A percentile compares a stretch with the other conserved stretches of the same genome.
Evolutionary conservation across 805 yeast genomes (phyloP).

Genomic region (Tetrapisispora pingtungensis): DNA sequence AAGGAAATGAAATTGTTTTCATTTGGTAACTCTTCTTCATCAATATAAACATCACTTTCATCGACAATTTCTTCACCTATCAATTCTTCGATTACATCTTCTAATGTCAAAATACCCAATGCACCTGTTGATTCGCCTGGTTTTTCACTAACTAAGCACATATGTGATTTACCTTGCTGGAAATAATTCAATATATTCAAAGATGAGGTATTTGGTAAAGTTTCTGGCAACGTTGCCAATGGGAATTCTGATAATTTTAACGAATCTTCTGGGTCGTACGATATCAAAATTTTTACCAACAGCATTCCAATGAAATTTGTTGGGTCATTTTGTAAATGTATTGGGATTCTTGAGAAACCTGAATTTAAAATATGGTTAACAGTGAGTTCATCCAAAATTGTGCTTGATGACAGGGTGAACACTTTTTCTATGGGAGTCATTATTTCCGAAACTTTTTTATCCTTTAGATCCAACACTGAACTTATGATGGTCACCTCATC

Average conservation of each 20-base stretch:
- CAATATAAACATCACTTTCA: slow-evolving; percentile 77
- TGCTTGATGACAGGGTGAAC: slow-evolving; percentile 77
- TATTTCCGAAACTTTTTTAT: slow-evolving; percentile 72
- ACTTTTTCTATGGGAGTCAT: slow-evolving; percentile 94
- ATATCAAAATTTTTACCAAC: slow-evolving; percentile 79
- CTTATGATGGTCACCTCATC: slow-evolving; percentile 95
- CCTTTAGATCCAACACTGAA: slow-evolving; percentile 89
- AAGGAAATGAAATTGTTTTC: not conserved
- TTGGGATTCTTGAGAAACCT: slow-evolving; percentile 92
- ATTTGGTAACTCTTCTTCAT: slow-evolving; percentile 36
- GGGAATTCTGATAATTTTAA: slow-evolving; percentile 89
- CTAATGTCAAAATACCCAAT: slow-evolving; percentile 82
- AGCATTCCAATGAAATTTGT: slow-evolving; percentile 90
- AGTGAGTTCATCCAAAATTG: slow-evolving; percentile 67
- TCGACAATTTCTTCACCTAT: slow-evolving; percentile 97
- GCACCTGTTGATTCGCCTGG: slow-evolving; percentile 86
- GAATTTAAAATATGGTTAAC: slow-evolving; percentile 88
- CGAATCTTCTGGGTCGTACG: slow-evolving; percentile 95
- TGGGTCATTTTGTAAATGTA: slow-evolving; percentile 83
- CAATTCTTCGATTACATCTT: slow-evolving; percentile 95
- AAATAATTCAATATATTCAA: slow-evolving; percentile 88
- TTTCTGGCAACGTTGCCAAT: slow-evolving; percentile 91
- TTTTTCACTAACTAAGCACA: slow-evolving; percentile 80
- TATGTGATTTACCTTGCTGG: slow-evolving; percentile 96
- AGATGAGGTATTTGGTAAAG: slow-evolving; percentile 85